Conservation (phyloP, 169 alveolate species). For the Cryptosporidium viatorum region DNA sequence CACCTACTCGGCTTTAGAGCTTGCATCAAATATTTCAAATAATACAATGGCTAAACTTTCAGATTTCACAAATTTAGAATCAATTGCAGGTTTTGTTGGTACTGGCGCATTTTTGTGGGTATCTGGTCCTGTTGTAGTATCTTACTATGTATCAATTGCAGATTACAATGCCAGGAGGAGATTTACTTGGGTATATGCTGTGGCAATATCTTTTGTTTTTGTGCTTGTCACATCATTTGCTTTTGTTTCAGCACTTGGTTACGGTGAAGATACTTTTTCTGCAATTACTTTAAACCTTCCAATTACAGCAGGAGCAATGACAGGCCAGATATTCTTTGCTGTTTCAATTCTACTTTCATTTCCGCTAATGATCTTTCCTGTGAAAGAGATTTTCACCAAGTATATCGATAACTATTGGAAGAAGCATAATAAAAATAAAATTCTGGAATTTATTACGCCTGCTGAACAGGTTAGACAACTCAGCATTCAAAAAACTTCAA, state of each 20-base stretch:
- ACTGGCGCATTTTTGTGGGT: slow-evolving; percentile 69
- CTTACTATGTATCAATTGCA: slow-evolving; percentile 60
- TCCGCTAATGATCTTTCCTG: slow-evolving; percentile 57
- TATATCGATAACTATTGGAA: slow-evolving; percentile 20
- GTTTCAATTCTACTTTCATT: slow-evolving; percentile 46
- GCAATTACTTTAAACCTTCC: slow-evolving; percentile 46
- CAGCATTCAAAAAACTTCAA: slow-evolving; percentile 6
- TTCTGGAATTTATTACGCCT: slow-evolving; percentile 46
- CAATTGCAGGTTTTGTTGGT: slow-evolving; percentile 52
- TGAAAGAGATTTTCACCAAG: slow-evolving; percentile 44
- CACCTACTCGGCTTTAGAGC: slow-evolving; percentile 12
- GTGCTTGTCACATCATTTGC: slow-evolving; percentile 1
- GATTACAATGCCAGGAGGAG: slow-evolving; percentile 20
- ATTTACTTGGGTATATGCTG: slow-evolving; percentile 21
- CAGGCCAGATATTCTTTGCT: slow-evolving; percentile 49
- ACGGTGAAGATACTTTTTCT: slow-evolving; percentile 49
- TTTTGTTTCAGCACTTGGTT: slow-evolving; percentile 42
- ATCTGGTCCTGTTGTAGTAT: slow-evolving; percentile 66
- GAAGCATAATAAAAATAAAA: slow-evolving; percentile 12
- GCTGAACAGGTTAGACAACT: slow-evolving; percentile 26
- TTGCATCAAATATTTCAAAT: slow-evolving; percentile 6
- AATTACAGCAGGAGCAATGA: slow-evolving; percentile 39
- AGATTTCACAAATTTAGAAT: slow-evolving; percentile 16
- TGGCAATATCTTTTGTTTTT: slow-evolving; percentile 33
- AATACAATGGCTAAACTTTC: neutral